Conservation (phyloP, 2,329 filamentous ascomycete species). For the Colletotrichum sp. region DNA sequence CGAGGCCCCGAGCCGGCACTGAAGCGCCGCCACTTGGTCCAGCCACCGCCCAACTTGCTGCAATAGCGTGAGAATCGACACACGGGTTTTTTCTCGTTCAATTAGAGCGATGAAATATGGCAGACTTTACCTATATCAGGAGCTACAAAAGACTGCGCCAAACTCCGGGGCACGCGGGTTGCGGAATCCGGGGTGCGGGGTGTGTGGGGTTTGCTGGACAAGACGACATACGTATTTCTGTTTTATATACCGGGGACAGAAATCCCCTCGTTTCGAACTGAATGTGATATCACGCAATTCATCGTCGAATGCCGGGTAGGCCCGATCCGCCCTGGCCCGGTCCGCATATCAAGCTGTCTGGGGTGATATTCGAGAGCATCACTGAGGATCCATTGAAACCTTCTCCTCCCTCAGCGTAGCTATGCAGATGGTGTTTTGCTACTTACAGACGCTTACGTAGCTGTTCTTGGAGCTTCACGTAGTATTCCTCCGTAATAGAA, state of each 20-base stretch:
- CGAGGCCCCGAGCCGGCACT: neutral
- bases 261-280: neutral
- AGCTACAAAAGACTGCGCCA: accelerated
- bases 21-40: neutral
- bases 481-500: neutral
- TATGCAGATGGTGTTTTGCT: neutral
- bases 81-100: neutral
- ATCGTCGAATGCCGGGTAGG: neutral
- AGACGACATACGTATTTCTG: neutral
- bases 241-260: neutral
- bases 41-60: neutral
- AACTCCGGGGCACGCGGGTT: neutral
- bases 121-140: accelerated
- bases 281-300: neutral
- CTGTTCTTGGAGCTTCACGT: neutral
- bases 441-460: neutral
- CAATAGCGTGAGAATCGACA: neutral
- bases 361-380: neutral
- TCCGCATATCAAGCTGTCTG: neutral
- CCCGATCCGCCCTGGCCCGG: neutral
- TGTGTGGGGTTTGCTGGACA: neutral
- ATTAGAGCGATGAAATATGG: neutral
- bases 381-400: neutral
- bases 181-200: neutral
- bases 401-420: neutral